These are phyloP conservation scores for Trichoderma arundinaceum DNA, from an alignment of 2,329 filamentous ascomycete genomes.

Conservation along the genomic window DNA sequence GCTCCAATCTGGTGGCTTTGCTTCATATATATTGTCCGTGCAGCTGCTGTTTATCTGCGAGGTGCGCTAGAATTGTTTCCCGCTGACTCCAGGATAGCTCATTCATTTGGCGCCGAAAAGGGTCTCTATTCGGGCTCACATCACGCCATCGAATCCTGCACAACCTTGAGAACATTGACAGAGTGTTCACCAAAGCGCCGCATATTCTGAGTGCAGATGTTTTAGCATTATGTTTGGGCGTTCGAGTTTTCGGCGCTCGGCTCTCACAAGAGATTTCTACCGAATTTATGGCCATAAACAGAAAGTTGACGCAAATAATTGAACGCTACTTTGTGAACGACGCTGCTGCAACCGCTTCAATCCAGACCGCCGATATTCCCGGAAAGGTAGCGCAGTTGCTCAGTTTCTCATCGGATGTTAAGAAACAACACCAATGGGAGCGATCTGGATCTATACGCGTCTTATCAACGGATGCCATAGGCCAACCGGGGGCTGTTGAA, in stretches of 20 bases:
- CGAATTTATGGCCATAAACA: conserved; percentile 5
- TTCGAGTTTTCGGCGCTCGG: conserved; percentile 33
- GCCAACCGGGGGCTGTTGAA: conserved; percentile 15
- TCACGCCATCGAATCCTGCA: conserved; percentile 34
- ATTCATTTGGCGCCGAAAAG: conserved; percentile 5
- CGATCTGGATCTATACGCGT: conserved; percentile 31
- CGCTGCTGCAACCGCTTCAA: conserved; percentile 33
- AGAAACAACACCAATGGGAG: conserved; percentile 35
- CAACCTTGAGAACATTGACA: conserved; percentile 34
- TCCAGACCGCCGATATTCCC: conserved; percentile 32
- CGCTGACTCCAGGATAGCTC: conserved; percentile 2
- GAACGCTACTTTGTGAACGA: conserved; percentile 37
- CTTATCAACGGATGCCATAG: not conserved
- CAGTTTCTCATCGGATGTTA: conserved; percentile 28
- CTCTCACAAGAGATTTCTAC: conserved; percentile 17
- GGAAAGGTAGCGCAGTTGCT: conserved; percentile 33
- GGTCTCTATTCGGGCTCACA: conserved; percentile 36
- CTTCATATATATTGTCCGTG: conserved; percentile 14
- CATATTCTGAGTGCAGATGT: conserved; percentile 31
- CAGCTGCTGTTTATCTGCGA: not conserved
- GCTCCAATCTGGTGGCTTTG: conserved; percentile 2
- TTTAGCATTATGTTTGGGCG: conserved; percentile 33
- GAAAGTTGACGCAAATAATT: conserved; percentile 31
- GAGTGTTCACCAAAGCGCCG: conserved; percentile 31
- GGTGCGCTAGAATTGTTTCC: not conserved